These are phyloP conservation scores for Cercospora sp. DNA, from an alignment of 2,329 filamentous ascomycete species.

Conservation along the genomic window DNA sequence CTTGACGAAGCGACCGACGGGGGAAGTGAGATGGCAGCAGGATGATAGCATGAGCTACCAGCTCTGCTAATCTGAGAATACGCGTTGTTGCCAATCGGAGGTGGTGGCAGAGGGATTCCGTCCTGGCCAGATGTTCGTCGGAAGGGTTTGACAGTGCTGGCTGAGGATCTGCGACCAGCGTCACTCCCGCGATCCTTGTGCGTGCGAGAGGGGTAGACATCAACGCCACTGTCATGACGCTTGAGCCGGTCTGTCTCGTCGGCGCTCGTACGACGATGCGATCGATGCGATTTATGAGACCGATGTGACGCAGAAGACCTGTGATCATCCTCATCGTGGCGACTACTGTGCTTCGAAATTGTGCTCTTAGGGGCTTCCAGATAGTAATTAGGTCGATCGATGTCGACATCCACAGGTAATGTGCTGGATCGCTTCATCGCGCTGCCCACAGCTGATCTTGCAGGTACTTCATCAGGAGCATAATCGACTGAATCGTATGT, in stretches of 20 bases:
- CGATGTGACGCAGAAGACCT: constrained; percentile 15
- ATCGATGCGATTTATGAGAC: constrained; percentile 14
- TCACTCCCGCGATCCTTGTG: constrained; percentile 25
- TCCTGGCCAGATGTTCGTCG: constrained; percentile 19
- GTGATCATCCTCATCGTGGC: constrained; percentile 9
- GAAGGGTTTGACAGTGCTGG: constrained; percentile 34
- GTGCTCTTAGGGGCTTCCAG: constrained; percentile 28
- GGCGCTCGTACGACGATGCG: constrained; percentile 17
- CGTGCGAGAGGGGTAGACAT: constrained; percentile 29
- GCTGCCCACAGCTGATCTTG: constrained; percentile 17
- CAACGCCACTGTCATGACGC: constrained; percentile 35
- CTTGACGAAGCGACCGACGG: constrained; percentile 14
- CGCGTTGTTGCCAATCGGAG: constrained; percentile 13
- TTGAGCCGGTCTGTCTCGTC: constrained; percentile 27
- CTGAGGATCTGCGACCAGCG: constrained; percentile 28
- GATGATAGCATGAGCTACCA: constrained; percentile 27
- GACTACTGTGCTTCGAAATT: constrained; percentile 18
- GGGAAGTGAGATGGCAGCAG: constrained; percentile 31
- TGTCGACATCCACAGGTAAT: constrained; percentile 22
- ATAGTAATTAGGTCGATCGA: constrained; percentile 18
- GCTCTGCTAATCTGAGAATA: constrained; percentile 18
- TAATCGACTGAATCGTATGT: constrained; percentile 32
- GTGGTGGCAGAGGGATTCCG: constrained; percentile 18
- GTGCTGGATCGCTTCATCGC: constrained; percentile 26
- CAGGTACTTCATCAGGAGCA: constrained; percentile 16